These are phyloP conservation scores for Lizonia empirigonia DNA, from an alignment of 2,329 filamentous ascomycete genomes.

Conservation along the genomic window DNA sequence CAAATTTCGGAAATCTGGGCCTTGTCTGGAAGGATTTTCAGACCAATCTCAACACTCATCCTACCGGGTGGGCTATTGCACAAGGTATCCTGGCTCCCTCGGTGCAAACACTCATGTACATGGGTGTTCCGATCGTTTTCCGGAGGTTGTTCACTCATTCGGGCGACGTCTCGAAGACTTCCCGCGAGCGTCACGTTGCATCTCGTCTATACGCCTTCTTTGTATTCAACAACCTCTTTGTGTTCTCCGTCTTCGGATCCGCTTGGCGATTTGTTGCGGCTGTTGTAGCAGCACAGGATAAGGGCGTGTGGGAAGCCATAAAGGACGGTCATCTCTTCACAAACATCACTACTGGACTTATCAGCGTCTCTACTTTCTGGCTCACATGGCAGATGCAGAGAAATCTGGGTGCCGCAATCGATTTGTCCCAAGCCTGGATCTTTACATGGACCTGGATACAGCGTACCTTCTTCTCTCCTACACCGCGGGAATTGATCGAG, in stretches of 20 bases:
- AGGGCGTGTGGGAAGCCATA: conserved; percentile 71
- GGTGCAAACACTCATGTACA: conserved; percentile 82
- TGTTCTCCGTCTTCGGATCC: conserved; percentile 90
- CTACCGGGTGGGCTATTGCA: conserved; percentile 78
- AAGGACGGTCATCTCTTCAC: conserved; percentile 66
- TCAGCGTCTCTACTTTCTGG: conserved; percentile 87
- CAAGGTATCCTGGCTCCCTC: conserved; percentile 91
- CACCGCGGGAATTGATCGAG: conserved; percentile 89
- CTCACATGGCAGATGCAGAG: conserved; percentile 86
- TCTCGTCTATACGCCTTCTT: conserved; percentile 96
- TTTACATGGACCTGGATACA: conserved; percentile 79
- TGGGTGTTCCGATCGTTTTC: conserved; percentile 87
- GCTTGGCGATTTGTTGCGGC: conserved; percentile 77
- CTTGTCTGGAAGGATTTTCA: conserved; percentile 80
- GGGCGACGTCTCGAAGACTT: conserved; percentile 90
- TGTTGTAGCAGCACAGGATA: conserved; percentile 62
- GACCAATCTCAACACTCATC: conserved; percentile 65
- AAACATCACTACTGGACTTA: conserved; percentile 74
- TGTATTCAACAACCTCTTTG: conserved; percentile 91
- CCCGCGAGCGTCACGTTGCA: conserved; percentile 87
- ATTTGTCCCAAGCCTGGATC: conserved; percentile 84
- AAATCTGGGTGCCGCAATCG: conserved; percentile 80
- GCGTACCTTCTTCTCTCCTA: conserved; percentile 80
- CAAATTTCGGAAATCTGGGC: conserved; percentile 82
- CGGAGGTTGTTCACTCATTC: conserved; percentile 80